These are phyloP conservation scores for Zopfia rhizophila DNA, from an alignment of 2,329 filamentous ascomycete species.

Conservation along the genomic window DNA sequence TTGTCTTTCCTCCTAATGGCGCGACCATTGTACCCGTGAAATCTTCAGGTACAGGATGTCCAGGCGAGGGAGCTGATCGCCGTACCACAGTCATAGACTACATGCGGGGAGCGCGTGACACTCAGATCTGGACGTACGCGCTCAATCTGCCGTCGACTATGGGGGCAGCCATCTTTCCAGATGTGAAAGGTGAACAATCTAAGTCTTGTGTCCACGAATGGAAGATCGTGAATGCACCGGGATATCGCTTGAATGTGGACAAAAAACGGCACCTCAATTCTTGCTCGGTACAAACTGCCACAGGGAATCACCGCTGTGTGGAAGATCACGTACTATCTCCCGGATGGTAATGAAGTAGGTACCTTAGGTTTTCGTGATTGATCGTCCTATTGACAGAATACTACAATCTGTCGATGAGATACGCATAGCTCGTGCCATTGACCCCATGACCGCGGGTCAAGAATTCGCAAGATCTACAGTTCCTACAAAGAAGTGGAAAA, in stretches of 20 bases:
- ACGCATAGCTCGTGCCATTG: constrained; percentile 1
- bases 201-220: constrained; percentile 7
- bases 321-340: constrained; percentile 9
- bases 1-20: no score
- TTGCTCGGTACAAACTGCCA: constrained; percentile 4
- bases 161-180: neutral
- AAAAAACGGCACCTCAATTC: constrained; percentile 5
- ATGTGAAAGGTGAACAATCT: neutral
- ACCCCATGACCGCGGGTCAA: neutral
- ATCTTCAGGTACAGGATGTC: no score
- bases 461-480: neutral
- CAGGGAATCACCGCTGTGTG: constrained; percentile 1
- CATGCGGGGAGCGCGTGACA: no score
- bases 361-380: neutral
- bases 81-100: no score
- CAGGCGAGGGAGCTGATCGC: no score
- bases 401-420: constrained; percentile 2
- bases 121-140: no score
- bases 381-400: neutral
- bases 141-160: constrained; percentile 4
- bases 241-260: neutral
- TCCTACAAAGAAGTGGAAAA: constrained; percentile 4
- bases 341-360: constrained; percentile 2
- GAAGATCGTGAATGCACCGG: constrained; percentile 2
- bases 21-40: no score